A percentile compares a stretch with the other conserved stretches of the same genome.
These are phyloP conservation scores for Rhododendron kiyosumense DNA, from an alignment of 148 eudicot genomes.

Conservation along the genomic window DNA sequence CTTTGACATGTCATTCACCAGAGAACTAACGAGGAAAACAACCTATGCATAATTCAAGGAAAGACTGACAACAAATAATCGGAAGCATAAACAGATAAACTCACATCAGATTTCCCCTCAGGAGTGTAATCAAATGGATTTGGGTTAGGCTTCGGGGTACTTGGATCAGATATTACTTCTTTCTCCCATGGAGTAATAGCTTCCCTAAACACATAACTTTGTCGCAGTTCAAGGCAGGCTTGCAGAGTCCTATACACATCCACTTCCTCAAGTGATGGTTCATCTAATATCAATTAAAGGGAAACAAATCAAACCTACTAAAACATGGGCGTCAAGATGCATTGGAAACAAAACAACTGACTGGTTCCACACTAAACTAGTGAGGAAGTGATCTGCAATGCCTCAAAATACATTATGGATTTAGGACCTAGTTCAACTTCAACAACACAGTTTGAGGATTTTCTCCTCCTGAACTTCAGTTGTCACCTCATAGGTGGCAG, in stretches of 20 bases:
- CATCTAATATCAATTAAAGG: constrained; percentile 42
- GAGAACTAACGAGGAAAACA: background rate
- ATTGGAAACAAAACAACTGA: background rate
- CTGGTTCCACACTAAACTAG: background rate
- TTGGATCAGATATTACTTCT: constrained; percentile 85
- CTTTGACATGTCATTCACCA: background rate
- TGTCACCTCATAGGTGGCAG: background rate
- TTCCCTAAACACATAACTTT: constrained; percentile 81
- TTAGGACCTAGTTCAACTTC: background rate
- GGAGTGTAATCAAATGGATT: constrained; percentile 69
- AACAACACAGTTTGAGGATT: background rate
- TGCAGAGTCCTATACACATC: constrained; percentile 78
- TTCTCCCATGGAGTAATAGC: constrained; percentile 90
- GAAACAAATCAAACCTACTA: constrained; percentile 6
- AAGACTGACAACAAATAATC: background rate
- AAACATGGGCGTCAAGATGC: background rate
- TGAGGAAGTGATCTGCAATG: background rate
- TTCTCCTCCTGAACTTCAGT: background rate
- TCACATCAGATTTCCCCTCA: constrained; percentile 76
- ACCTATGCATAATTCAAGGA: background rate
- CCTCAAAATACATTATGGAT: background rate
- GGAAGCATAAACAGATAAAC: constrained; percentile 14
- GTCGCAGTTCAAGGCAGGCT: constrained; percentile 88
- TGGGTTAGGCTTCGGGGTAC: constrained; percentile 88
- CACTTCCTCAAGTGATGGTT: constrained; percentile 78